These are phyloP conservation scores for Lachnellula subtilissima DNA, from an alignment of 2,329 filamentous ascomycete genomes.

Conservation along the genomic window DNA sequence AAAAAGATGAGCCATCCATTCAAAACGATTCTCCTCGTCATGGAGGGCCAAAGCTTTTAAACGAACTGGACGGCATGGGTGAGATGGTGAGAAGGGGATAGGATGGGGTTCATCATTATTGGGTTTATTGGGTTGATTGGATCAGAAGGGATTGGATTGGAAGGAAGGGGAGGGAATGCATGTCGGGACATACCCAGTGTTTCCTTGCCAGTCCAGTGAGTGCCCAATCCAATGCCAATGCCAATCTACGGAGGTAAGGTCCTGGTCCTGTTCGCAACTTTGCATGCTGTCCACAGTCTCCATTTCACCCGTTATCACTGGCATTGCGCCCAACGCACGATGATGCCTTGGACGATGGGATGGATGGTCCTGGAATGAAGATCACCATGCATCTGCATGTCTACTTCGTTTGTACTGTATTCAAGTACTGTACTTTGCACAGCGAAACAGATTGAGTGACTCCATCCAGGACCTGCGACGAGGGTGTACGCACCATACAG, in stretches of 20 bases:
- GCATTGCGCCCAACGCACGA: background rate
- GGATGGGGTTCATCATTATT: background rate
- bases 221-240: background rate
- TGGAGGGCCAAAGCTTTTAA: background rate
- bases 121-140: no score
- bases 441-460: background rate
- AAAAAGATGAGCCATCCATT: background rate
- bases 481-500: background rate
- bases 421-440: background rate
- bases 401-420: background rate
- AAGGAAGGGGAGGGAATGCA: no score
- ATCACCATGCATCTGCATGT: background rate
- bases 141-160: no score
- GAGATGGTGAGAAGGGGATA: no score
- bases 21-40: background rate
- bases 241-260: background rate
- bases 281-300: background rate
- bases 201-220: no score
- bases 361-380: no score
- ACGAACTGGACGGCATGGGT: background rate
- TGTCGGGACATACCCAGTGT: no score
- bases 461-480: constrained; percentile 1
- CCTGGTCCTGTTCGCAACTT: background rate
- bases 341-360: background rate
- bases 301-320: background rate